A percentile compares a stretch with the other conserved stretches of the same genome.
phyloP scores from a whole-genome alignment of 106 monocot species.

The Vanilla planifolia region DNA sequence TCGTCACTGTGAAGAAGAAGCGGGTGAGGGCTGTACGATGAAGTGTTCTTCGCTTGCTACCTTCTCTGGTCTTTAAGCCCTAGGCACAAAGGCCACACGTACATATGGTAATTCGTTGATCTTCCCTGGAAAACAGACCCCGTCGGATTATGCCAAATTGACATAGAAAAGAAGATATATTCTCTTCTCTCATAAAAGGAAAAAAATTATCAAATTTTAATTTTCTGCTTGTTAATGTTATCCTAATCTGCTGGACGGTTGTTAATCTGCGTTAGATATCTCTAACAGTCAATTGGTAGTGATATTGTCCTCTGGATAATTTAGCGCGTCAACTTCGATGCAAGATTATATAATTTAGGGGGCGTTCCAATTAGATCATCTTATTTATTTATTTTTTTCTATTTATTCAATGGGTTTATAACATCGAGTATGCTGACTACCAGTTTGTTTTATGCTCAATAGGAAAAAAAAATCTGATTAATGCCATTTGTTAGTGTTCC shows the following conservation, averaged over 20 bases:
- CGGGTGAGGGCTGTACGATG: constrained; percentile 2
- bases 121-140: background rate
- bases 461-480: too few species aligned
- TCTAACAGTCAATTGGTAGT: background rate
- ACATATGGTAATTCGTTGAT: constrained; percentile 49
- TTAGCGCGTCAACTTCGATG: too few species aligned
- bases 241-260: background rate
- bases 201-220: background rate
- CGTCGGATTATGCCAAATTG: background rate
- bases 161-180: background rate
- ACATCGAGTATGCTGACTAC: too few species aligned
- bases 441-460: too few species aligned
- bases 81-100: constrained; percentile 63
- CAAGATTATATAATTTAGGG: too few species aligned
- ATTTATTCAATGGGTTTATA: too few species aligned
- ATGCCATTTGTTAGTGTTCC: too few species aligned
- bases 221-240: background rate
- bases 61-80: constrained; percentile 79
- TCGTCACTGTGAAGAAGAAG: background rate
- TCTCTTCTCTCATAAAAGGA: background rate
- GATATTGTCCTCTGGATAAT: background rate
- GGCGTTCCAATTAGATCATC: too few species aligned
- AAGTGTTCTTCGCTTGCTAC: constrained; percentile 71
- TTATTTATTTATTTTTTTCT: too few species aligned
- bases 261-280: background rate